Conservation (phyloP, 495 filamentous ascomycete genomes). For the Zalerion maritima region DNA sequence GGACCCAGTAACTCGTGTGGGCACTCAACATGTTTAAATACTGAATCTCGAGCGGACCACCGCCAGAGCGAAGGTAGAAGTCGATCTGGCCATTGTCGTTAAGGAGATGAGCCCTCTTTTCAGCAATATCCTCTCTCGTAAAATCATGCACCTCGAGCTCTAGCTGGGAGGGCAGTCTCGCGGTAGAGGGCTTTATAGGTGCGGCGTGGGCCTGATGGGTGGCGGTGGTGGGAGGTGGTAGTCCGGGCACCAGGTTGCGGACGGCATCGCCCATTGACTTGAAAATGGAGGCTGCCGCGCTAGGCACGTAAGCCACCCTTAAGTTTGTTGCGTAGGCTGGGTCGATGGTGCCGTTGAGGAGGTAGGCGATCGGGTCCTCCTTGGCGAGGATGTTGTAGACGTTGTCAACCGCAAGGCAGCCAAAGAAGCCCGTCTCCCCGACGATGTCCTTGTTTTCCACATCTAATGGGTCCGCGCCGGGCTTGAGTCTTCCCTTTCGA, state of each 20-base stretch:
- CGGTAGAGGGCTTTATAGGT: constrained; percentile 22
- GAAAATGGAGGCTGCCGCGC: constrained; percentile 49
- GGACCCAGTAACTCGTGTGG: constrained; percentile 89
- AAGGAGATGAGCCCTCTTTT: constrained; percentile 70
- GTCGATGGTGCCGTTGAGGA: constrained; percentile 82
- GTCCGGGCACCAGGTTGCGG: constrained; percentile 29
- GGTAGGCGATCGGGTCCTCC: constrained; percentile 68
- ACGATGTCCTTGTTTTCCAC: constrained; percentile 48
- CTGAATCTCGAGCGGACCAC: constrained; percentile 78
- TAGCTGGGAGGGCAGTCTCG: constrained; percentile 72
- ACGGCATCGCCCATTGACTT: constrained; percentile 51
- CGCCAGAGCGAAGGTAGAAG: constrained; percentile 64
- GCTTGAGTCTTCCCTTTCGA: constrained; percentile 59
- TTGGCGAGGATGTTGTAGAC: constrained; percentile 78
- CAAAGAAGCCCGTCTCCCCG: constrained; percentile 63
- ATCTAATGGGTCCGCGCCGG: constrained; percentile 47
- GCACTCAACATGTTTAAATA: constrained; percentile 95
- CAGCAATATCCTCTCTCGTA: constrained; percentile 78
- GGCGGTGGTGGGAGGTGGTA: constrained; percentile 10
- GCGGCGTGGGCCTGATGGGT: constrained; percentile 5
- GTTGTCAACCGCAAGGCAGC: constrained; percentile 88
- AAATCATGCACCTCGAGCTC: constrained; percentile 96
- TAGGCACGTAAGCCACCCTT: constrained; percentile 65
- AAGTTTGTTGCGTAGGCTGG: constrained; percentile 59
- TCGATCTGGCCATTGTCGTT: constrained; percentile 97